Evolutionary conservation across 1,284 basidiomycete species (phyloP).

Genomic region (Ceratobasidium sp.): DNA sequence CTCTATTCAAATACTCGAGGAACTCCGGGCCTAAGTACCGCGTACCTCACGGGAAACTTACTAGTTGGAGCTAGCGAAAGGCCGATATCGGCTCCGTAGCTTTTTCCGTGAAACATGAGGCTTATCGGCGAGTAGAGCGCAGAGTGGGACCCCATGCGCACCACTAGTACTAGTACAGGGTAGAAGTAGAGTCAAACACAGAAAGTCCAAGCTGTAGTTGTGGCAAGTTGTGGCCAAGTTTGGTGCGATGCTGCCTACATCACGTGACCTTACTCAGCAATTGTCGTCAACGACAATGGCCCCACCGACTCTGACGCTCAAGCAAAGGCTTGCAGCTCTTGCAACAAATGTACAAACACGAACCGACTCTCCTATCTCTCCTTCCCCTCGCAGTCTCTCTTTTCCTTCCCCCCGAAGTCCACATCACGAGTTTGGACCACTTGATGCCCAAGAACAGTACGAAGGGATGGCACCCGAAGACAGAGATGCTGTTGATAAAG

Average conservation of each 20-base stretch:
- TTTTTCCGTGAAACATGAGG: too few species aligned
- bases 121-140: too few species aligned
- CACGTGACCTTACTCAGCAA: slow-evolving; percentile 7
- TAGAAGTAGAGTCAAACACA: too few species aligned
- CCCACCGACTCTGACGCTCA: slow-evolving; percentile 33
- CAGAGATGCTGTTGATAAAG: slow-evolving; percentile 61
- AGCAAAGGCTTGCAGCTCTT: slow-evolving; percentile 37
- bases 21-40: too few species aligned
- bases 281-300: slow-evolving; percentile 30
- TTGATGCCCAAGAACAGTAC: slow-evolving; percentile 55
- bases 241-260: not conserved
- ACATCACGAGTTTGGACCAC: slow-evolving; percentile 21
- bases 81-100: too few species aligned
- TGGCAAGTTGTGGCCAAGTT: not conserved
- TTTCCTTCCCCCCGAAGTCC: slow-evolving; percentile 26
- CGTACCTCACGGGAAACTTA: too few species aligned
- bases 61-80: too few species aligned
- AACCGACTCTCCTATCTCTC: slow-evolving; percentile 24
- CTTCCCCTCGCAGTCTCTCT: not conserved
- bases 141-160: too few species aligned
- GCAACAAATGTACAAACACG: slow-evolving; percentile 8
- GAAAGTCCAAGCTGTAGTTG: too few species aligned
- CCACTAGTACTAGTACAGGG: too few species aligned
- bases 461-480: slow-evolving; percentile 61
- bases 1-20: too few species aligned